Percentiles rank a stretch among this genome's conserved stretches.
Conservation (phyloP, 306 rosid species). For the Cicer cuneatum region DNA sequence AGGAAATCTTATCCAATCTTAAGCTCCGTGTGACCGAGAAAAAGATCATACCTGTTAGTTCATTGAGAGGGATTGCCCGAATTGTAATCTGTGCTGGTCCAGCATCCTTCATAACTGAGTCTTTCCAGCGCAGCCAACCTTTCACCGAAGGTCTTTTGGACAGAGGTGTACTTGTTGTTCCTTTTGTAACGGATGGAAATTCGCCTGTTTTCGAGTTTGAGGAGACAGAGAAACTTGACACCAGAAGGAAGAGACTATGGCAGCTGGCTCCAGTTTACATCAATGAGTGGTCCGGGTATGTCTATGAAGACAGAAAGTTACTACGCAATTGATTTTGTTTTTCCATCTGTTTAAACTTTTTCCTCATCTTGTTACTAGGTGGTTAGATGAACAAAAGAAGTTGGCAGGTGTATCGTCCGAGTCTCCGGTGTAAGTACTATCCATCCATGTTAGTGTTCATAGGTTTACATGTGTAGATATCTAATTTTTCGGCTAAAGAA, state of each 20-base stretch:
- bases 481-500: neutral
- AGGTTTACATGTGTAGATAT: conserved; percentile 1
- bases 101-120: conserved; percentile 63
- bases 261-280: conserved; percentile 68
- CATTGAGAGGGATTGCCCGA: conserved; percentile 83
- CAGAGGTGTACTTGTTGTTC: conserved; percentile 88
- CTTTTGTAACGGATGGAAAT: conserved; percentile 73
- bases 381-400: conserved; percentile 92
- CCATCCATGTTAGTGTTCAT: conserved; percentile 19
- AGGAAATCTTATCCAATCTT: conserved; percentile 82
- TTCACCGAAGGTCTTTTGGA: conserved; percentile 80
- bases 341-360: neutral
- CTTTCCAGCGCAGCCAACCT: conserved; percentile 74
- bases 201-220: conserved; percentile 64
- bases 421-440: conserved; percentile 84
- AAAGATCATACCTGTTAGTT: conserved; percentile 65
- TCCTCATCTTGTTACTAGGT: conserved; percentile 52
- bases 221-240: conserved; percentile 53
- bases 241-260: conserved; percentile 86
- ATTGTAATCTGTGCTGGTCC: conserved; percentile 94
- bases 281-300: conserved; percentile 84
- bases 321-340: conserved; percentile 20
- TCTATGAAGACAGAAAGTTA: neutral
- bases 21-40: conserved; percentile 80
- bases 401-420: conserved; percentile 79